These are phyloP conservation scores for Aegle marmelos DNA, from an alignment of 345 rosid species.

Conservation along the genomic window DNA sequence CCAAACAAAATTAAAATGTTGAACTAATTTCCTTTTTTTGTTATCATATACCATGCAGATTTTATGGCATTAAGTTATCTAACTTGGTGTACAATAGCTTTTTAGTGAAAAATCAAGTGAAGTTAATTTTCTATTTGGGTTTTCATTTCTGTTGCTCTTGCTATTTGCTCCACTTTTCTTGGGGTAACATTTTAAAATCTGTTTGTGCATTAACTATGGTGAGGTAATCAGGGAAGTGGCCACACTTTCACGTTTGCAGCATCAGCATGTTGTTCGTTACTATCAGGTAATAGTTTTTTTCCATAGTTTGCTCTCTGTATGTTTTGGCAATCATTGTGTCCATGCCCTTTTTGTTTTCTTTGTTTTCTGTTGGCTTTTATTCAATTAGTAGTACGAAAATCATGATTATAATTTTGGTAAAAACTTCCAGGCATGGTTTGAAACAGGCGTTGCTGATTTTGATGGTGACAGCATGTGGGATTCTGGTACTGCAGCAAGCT, in stretches of 20 bases:
- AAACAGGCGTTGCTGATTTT: constrained; percentile 77
- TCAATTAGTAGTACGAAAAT: constrained; percentile 2
- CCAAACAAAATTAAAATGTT: neutral
- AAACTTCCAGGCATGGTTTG: constrained; percentile 86
- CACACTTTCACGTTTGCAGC: constrained; percentile 94
- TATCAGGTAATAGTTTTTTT: constrained; percentile 63
- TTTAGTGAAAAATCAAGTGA: constrained; percentile 7
- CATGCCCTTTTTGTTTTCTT: neutral
- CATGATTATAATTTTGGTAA: constrained; percentile 27
- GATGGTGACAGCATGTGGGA: constrained; percentile 61
- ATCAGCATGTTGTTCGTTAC: constrained; percentile 98
- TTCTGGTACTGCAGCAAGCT: constrained; percentile 74
- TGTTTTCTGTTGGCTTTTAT: neutral
- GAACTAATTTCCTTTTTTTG: neutral
- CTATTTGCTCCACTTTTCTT: neutral
- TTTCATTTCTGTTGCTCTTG: neutral
- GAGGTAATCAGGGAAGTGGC: constrained; percentile 86
- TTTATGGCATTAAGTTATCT: neutral
- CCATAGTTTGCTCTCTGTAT: constrained; percentile 8
- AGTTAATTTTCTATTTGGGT: constrained; percentile 8
- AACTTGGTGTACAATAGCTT: neutral
- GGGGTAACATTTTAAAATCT: constrained; percentile 8
- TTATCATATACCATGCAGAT: neutral
- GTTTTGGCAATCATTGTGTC: constrained; percentile 15
- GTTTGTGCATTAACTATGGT: constrained; percentile 22